Evolutionary conservation across 106 monocot genomes (phyloP).

Genomic region (Amphibolis antarctica): DNA sequence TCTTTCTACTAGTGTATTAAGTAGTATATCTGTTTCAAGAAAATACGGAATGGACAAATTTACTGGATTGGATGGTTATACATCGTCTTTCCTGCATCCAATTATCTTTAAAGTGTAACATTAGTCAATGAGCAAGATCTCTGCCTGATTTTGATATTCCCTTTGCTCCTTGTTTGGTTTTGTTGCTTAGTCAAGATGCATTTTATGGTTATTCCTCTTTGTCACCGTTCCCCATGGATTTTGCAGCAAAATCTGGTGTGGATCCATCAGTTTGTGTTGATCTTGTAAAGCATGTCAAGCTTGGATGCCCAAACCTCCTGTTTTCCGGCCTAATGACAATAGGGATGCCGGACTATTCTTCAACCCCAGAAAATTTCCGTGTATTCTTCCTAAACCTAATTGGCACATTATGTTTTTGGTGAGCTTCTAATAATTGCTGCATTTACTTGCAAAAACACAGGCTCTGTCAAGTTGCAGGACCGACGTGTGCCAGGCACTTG

Average conservation of each 20-base stretch:
- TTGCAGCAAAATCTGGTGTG: constrained; percentile 83
- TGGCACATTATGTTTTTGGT: background rate
- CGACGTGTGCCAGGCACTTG: constrained; percentile 58
- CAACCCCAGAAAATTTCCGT: constrained; percentile 84
- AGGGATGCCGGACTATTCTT: constrained; percentile 64
- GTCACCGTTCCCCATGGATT: background rate
- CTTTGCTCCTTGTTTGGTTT: no score
- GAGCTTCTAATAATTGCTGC: background rate
- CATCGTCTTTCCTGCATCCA: no score
- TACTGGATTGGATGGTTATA: no score
- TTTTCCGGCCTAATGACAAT: constrained; percentile 96
- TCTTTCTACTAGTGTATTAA: no score
- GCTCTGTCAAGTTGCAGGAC: constrained; percentile 38
- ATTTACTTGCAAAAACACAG: constrained; percentile 19
- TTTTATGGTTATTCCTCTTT: background rate
- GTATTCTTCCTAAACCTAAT: constrained; percentile 13
- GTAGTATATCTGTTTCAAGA: no score
- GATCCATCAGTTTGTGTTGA: constrained; percentile 60
- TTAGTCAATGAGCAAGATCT: no score
- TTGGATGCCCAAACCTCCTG: constrained; percentile 55
- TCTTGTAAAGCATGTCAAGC: constrained; percentile 66
- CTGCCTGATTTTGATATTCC: no score
- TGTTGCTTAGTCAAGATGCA: no score
- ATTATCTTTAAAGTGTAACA: no score
- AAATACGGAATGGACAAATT: no score